Conservation (phyloP, 768 basidiomycete genomes). For the Termitomyces sp. region DNA sequence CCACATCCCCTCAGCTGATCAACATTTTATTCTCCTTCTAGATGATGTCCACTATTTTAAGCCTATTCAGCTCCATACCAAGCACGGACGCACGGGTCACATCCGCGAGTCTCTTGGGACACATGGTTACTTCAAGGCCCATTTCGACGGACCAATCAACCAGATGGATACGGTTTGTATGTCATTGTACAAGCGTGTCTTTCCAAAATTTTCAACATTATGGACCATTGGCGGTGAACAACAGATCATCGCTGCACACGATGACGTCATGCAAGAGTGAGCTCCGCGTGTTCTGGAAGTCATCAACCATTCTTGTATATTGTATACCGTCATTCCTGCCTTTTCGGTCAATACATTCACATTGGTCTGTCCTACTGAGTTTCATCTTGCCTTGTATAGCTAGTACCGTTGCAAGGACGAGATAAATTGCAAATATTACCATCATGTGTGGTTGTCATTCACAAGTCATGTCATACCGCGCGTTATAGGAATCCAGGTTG, state of each 20-base stretch:
- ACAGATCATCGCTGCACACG: constrained; percentile 6
- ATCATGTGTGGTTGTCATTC: not conserved
- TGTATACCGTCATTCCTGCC: not conserved
- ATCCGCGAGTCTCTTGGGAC: constrained; percentile 91
- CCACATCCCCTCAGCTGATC: constrained; percentile 7
- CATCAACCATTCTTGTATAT: not conserved
- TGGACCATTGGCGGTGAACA: constrained; percentile 30
- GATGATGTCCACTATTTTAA: constrained; percentile 92
- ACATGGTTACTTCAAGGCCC: constrained; percentile 96
- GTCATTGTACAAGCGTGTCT: constrained; percentile 92
- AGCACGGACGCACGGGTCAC: constrained; percentile 85
- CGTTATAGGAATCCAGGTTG: not conserved
- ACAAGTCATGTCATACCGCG: not conserved
- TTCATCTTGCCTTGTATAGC: not conserved
- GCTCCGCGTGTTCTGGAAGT: not conserved
- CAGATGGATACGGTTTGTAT: constrained; percentile 98
- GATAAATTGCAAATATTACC: not conserved
- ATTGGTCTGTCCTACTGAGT: not conserved
- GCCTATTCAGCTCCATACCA: constrained; percentile 90
- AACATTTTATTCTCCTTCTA: constrained; percentile 16
- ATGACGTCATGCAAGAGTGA: constrained; percentile 39
- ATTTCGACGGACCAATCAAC: constrained; percentile 87
- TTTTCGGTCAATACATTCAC: not conserved
- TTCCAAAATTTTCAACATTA: constrained; percentile 74
- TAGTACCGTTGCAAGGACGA: not conserved